Evolutionary conservation across 2,329 filamentous ascomycete genomes (phyloP).

Genomic region (Podosphaera fusca): DNA sequence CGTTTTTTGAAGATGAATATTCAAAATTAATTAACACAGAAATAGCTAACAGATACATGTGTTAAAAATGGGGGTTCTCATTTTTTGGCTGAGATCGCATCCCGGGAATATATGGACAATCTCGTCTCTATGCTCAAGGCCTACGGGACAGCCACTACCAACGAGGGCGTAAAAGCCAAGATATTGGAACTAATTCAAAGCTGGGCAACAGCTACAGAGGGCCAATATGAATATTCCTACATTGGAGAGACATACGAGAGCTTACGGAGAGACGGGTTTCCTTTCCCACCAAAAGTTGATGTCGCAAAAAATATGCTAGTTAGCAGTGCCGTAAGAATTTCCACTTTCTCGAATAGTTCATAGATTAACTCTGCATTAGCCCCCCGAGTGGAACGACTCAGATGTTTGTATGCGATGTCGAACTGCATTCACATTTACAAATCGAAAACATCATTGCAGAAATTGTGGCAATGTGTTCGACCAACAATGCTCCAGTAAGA

Average conservation of each 20-base stretch:
- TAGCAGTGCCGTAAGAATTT: conserved; percentile 56
- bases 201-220: conserved; percentile 79
- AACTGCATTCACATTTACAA: conserved; percentile 89
- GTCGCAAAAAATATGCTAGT: conserved; percentile 96
- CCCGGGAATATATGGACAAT: conserved; percentile 96
- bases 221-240: conserved; percentile 61
- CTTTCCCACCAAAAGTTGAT: conserved; percentile 66
- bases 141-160: conserved; percentile 48
- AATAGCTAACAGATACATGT: conserved; percentile 80
- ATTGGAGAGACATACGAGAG: conserved; percentile 69
- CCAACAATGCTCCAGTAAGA: conserved; percentile 80
- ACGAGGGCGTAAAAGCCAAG: conserved; percentile 67
- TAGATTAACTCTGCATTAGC: conserved; percentile 25
- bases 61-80: conserved; percentile 95
- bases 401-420: conserved; percentile 97
- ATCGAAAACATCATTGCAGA: conserved; percentile 92
- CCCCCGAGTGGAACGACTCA: conserved; percentile 91
- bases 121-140: conserved; percentile 73
- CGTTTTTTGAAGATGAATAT: neutral
- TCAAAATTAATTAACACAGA: neutral
- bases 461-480: conserved; percentile 98
- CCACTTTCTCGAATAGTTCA: neutral
- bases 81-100: conserved; percentile 87
- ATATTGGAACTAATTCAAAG: conserved; percentile 84
- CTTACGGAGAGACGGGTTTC: conserved; percentile 64